Conservation (phyloP, 305 asterid species). For the Solanum chacoense region DNA sequence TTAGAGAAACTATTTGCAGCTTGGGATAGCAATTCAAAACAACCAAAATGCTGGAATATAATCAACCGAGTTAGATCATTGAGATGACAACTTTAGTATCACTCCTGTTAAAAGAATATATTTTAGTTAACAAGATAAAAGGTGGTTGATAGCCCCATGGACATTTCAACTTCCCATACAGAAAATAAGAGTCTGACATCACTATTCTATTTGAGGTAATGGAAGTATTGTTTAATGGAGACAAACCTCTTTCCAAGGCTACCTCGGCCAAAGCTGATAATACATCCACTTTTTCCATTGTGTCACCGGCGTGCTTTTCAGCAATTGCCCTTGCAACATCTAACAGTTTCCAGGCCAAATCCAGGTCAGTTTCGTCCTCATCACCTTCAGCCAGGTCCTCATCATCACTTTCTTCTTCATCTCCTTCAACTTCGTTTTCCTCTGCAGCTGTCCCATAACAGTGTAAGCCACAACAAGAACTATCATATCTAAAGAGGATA, state of each 20-base stretch:
- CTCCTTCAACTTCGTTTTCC: slow-evolving; percentile 28
- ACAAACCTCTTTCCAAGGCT: slow-evolving; percentile 85
- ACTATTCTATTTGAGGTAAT: not conserved
- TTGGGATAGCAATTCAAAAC: not conserved
- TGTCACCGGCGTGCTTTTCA: slow-evolving; percentile 62
- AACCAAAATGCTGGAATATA: not conserved
- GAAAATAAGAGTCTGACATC: not conserved
- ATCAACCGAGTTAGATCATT: not conserved
- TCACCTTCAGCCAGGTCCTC: slow-evolving; percentile 68
- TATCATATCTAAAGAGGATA: not conserved
- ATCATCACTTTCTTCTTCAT: slow-evolving; percentile 43
- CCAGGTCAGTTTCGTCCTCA: slow-evolving; percentile 94
- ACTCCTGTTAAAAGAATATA: not conserved
- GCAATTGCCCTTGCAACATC: slow-evolving; percentile 86
- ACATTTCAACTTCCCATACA: not conserved
- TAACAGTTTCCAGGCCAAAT: slow-evolving; percentile 95
- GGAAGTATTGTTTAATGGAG: not conserved
- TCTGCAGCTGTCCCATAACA: not conserved
- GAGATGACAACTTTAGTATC: not conserved
- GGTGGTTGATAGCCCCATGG: not conserved
- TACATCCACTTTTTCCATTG: slow-evolving; percentile 84
- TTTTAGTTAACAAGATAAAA: not conserved
- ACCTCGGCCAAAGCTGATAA: slow-evolving; percentile 89
- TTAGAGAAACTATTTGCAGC: not conserved
- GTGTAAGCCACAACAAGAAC: not conserved